These are phyloP conservation scores for Exophiala mesophila DNA, from an alignment of 2,329 filamentous ascomycete genomes.

Conservation along the genomic window DNA sequence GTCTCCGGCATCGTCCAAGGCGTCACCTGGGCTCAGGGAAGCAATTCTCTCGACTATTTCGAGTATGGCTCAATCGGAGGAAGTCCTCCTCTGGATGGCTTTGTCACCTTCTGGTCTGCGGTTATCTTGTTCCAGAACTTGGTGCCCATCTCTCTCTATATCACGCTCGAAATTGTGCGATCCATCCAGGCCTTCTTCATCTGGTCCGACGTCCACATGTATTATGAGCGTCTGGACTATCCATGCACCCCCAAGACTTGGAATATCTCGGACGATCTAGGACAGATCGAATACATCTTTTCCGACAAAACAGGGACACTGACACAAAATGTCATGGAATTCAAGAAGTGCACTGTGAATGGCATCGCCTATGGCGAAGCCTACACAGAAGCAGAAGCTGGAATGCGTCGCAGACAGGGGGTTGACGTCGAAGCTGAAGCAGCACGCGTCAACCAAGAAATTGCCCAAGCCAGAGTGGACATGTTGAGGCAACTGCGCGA, in stretches of 20 bases:
- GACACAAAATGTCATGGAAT: constrained; percentile 95
- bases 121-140: constrained; percentile 97
- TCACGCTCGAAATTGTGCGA: constrained; percentile 91
- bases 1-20: constrained; percentile 81
- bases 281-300: constrained; percentile 98
- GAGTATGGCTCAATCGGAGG: constrained; percentile 80
- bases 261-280: constrained; percentile 98
- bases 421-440: constrained; percentile 79
- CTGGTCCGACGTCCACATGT: constrained; percentile 94
- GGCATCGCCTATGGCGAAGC: constrained; percentile 95
- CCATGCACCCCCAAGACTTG: constrained; percentile 96
- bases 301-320: constrained; percentile 89
- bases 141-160: constrained; percentile 96
- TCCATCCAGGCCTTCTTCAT: constrained; percentile 95
- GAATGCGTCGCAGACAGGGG: constrained; percentile 88
- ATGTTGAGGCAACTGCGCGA: constrained; percentile 70
- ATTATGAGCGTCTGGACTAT: constrained; percentile 89
- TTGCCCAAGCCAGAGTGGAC: constrained; percentile 67
- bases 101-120: constrained; percentile 95
- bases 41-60: constrained; percentile 72
- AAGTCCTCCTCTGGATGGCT: constrained; percentile 71
- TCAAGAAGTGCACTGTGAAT: constrained; percentile 97
- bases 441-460: constrained; percentile 67
- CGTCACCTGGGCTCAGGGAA: constrained; percentile 67
- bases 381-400: constrained; percentile 93